Conservation (phyloP, 768 basidiomycete species). For the Termitomyces sp. region DNA sequence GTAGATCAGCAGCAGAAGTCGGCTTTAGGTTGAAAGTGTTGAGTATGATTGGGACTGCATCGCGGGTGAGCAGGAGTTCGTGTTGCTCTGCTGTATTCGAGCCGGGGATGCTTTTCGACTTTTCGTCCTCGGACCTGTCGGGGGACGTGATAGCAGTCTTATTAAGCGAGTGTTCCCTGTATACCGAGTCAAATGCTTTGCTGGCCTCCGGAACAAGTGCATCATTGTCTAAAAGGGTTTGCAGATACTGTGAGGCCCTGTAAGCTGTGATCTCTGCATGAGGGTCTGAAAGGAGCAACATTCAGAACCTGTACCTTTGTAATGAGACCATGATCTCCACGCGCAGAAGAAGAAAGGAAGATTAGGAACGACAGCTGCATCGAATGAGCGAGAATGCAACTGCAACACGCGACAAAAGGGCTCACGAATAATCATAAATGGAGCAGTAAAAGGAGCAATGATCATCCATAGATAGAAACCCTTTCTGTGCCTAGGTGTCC, state of each 20-base stretch:
- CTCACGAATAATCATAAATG: slow-evolving; percentile 74
- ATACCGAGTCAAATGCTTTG: slow-evolving; percentile 51
- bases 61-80: slow-evolving; percentile 41
- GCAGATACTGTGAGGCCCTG: slow-evolving; percentile 64
- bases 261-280: slow-evolving; percentile 39
- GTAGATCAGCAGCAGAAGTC: slow-evolving; percentile 42
- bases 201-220: slow-evolving; percentile 53
- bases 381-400: not conserved
- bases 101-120: not conserved
- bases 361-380: slow-evolving; percentile 71
- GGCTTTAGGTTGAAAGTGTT: slow-evolving; percentile 38
- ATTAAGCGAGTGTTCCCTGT: slow-evolving; percentile 23
- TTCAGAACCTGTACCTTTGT: slow-evolving; percentile 43
- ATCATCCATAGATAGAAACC: slow-evolving; percentile 65
- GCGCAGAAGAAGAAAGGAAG: slow-evolving; percentile 81
- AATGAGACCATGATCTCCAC: slow-evolving; percentile 85
- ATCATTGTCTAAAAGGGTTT: slow-evolving; percentile 49
- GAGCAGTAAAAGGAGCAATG: slow-evolving; percentile 66
- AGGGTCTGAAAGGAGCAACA: not conserved
- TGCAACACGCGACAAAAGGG: slow-evolving; percentile 2
- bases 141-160: not conserved
- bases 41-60: slow-evolving; percentile 49
- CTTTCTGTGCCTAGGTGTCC: slow-evolving; percentile 58
- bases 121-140: not conserved
- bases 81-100: slow-evolving; percentile 13